Percentiles rank a stretch among this genome's conserved stretches.
These are phyloP conservation scores for Neonectria faginata DNA, from an alignment of 2,329 filamentous ascomycete genomes.

Conservation along the genomic window DNA sequence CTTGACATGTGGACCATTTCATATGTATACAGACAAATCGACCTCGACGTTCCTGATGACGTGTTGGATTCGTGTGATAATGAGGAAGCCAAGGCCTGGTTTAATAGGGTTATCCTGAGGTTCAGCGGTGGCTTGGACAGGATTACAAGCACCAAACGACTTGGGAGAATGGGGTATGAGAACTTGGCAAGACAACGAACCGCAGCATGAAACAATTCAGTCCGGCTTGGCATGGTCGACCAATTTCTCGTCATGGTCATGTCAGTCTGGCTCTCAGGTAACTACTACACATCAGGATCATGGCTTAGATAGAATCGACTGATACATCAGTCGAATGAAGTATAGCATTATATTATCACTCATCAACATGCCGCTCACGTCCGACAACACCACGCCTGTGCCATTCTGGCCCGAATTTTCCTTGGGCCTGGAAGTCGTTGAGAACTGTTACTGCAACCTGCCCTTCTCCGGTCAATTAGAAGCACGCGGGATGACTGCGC, in stretches of 20 bases:
- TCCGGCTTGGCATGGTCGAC: no score
- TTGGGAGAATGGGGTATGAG: no score
- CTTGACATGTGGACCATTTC: not conserved
- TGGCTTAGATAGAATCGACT: no score
- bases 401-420: constrained; percentile 1
- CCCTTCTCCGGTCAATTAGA: not conserved
- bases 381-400: not conserved
- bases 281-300: no score
- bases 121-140: not conserved
- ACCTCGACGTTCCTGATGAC: not conserved
- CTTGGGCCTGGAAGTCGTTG: constrained; percentile 7
- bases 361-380: not conserved
- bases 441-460: not conserved
- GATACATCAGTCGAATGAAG: no score
- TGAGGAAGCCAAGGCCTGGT: not conserved
- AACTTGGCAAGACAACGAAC: no score
- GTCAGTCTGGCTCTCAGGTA: no score
- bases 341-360: no score
- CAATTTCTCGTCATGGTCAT: no score
- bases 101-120: not conserved
- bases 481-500: constrained; percentile 9
- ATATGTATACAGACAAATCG: not conserved
- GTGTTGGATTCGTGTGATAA: not conserved
- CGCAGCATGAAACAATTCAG: no score
- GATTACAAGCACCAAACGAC: not conserved